Percentiles rank a stretch among this genome's conserved stretches.
phyloP scores from a whole-genome alignment of 2,329 filamentous ascomycete genomes.

The Stenocarpella maydis region DNA sequence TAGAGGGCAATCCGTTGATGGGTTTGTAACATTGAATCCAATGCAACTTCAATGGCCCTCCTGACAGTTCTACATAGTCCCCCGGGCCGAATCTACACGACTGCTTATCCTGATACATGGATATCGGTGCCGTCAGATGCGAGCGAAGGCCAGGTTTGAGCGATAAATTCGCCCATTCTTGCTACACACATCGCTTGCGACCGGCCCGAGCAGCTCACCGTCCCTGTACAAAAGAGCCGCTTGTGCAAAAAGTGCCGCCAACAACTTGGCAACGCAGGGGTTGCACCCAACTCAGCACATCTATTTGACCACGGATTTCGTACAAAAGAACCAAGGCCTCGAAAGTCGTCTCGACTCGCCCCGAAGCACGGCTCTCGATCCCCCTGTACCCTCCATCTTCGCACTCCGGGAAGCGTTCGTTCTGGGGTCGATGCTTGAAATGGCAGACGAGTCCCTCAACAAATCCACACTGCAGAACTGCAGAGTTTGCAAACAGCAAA shows the following conservation, averaged over 20 bases:
- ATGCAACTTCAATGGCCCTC: background rate
- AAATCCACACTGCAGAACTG: background rate
- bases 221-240: background rate
- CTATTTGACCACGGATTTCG: background rate
- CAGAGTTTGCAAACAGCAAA: background rate
- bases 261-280: slow-evolving; percentile 16
- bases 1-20: background rate
- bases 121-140: slow-evolving; percentile 1
- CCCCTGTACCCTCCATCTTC: background rate
- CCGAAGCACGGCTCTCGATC: background rate
- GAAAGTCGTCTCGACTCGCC: background rate
- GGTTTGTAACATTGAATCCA: background rate
- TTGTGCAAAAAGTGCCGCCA: slow-evolving; percentile 4
- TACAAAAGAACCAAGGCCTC: slow-evolving; percentile 16
- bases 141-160: slow-evolving; percentile 12
- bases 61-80: slow-evolving; percentile 1
- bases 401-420: background rate
- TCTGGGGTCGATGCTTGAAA: background rate
- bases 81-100: background rate
- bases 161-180: slow-evolving; percentile 19
- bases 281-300: background rate
- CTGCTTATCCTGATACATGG: slow-evolving; percentile 4
- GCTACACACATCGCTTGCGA: background rate
- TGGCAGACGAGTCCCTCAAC: background rate
- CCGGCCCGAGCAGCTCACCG: slow-evolving; percentile 14